A percentile compares a stretch with the other conserved stretches of the same genome.
phyloP scores from a whole-genome alignment of 257 asterid species.

The Euphrasia confusa region DNA sequence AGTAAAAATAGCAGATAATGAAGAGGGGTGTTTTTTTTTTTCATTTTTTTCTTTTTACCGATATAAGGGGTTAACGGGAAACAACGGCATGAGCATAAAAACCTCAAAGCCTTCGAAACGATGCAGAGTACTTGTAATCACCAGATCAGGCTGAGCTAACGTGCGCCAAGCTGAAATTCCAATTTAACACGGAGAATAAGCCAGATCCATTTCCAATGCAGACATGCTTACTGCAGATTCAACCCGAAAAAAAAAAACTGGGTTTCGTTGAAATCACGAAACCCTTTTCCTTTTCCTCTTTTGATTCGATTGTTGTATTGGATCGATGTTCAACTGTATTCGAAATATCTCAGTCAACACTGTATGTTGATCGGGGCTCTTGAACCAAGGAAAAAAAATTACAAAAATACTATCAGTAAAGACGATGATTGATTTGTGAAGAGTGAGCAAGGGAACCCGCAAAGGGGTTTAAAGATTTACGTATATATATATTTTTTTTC shows the following conservation, averaged over 20 bases:
- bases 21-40: constrained; percentile 5
- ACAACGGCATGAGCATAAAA: constrained; percentile 27
- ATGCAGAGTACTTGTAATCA: neutral
- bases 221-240: constrained; percentile 24
- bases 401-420: no score
- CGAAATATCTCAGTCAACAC: neutral
- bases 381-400: neutral
- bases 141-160: constrained; percentile 33
- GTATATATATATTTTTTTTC: no score
- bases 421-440: no score
- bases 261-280: constrained; percentile 25
- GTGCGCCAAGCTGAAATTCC: constrained; percentile 20
- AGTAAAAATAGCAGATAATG: constrained; percentile 17
- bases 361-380: neutral
- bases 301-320: no score
- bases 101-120: constrained; percentile 22
- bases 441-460: no score
- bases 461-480: no score
- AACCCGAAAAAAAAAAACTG: constrained; percentile 15
- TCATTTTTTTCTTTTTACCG: constrained; percentile 17
- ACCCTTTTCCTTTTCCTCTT: neutral
- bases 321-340: no score
- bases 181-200: constrained; percentile 23
- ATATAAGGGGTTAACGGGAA: constrained; percentile 25
- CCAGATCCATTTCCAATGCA: constrained; percentile 36